A percentile compares a stretch with the other conserved stretches of the same genome.
These are phyloP conservation scores for Pseudocercospora fuligena DNA, from an alignment of 2,329 filamentous ascomycete species.

Conservation along the genomic window DNA sequence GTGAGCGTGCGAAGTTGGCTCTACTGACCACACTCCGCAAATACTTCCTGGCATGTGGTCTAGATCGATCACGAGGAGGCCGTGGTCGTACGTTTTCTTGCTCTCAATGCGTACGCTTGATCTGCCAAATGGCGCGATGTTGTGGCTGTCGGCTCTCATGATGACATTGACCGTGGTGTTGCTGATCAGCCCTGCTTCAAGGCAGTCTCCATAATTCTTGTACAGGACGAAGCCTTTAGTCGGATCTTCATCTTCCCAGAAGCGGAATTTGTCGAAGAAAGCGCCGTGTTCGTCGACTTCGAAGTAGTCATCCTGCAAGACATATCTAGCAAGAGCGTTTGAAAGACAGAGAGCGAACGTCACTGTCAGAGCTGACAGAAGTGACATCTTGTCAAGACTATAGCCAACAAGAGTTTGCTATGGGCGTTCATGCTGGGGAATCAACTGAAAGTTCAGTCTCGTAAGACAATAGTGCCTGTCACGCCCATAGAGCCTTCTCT, in stretches of 20 bases:
- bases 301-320: conserved; percentile 54
- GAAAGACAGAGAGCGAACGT: background rate
- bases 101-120: conserved; percentile 72
- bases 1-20: background rate
- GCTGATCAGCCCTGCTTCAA: conserved; percentile 28
- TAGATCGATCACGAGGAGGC: conserved; percentile 73
- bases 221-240: conserved; percentile 78
- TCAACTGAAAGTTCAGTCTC: too few relatives aligned
- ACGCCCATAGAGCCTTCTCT: too few relatives aligned
- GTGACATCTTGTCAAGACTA: too few relatives aligned
- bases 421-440: too few relatives aligned
- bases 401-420: too few relatives aligned
- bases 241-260: conserved; percentile 65
- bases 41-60: conserved; percentile 71
- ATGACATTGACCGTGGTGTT: conserved; percentile 25
- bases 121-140: conserved; percentile 61
- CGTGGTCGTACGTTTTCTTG: conserved; percentile 65
- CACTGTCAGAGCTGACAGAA: too few relatives aligned
- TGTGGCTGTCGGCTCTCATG: conserved; percentile 38
- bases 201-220: conserved; percentile 60
- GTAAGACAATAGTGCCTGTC: too few relatives aligned
- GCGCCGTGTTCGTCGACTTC: conserved; percentile 38
- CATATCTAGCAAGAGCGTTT: conserved; percentile 28
- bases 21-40: conserved; percentile 67
- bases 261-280: conserved; percentile 59